Percentiles rank a stretch among this genome's conserved stretches.
phyloP scores from a whole-genome alignment of 768 basidiomycete genomes.

The Agrocybe pediades region DNA sequence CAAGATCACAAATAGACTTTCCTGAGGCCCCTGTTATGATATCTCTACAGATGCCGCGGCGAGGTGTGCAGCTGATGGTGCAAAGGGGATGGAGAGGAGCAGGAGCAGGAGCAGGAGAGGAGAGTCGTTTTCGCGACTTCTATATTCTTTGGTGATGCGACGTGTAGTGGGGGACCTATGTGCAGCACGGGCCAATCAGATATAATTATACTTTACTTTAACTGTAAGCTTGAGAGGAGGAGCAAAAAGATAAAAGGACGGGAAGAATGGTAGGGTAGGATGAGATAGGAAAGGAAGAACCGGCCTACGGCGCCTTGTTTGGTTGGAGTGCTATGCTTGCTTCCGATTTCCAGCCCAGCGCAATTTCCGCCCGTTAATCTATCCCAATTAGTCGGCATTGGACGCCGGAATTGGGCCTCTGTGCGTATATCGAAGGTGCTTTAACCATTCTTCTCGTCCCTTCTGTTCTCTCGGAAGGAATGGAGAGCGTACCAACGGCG shows the following conservation, averaged over 20 bases:
- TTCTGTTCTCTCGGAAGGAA: constrained; percentile 4
- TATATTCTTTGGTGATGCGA: too few relatives aligned
- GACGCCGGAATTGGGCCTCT: constrained; percentile 15
- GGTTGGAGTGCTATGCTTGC: too few relatives aligned
- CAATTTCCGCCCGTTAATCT: constrained; percentile 27
- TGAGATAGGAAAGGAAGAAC: not conserved
- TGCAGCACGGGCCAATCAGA: not conserved
- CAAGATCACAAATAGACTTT: too few relatives aligned
- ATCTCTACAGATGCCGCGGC: too few relatives aligned
- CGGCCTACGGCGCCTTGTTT: too few relatives aligned
- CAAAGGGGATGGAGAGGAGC: too few relatives aligned
- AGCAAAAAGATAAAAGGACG: constrained; percentile 13
- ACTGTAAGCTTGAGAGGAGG: too few relatives aligned
- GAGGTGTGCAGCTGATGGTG: too few relatives aligned
- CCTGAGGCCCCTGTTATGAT: too few relatives aligned
- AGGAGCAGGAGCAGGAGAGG: too few relatives aligned
- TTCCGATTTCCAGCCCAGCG: constrained; percentile 6
- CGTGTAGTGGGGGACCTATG: not conserved
- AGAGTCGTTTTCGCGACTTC: too few relatives aligned
- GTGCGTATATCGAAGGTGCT: constrained; percentile 7
- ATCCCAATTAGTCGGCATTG: constrained; percentile 25
- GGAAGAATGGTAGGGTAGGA: constrained; percentile 7
- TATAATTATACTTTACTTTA: constrained; percentile 21
- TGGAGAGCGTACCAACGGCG: too few relatives aligned
- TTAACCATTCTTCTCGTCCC: constrained; percentile 5